These are phyloP conservation scores for Calocera viscosa DNA, from an alignment of 768 basidiomycete species.

Conservation along the genomic window DNA sequence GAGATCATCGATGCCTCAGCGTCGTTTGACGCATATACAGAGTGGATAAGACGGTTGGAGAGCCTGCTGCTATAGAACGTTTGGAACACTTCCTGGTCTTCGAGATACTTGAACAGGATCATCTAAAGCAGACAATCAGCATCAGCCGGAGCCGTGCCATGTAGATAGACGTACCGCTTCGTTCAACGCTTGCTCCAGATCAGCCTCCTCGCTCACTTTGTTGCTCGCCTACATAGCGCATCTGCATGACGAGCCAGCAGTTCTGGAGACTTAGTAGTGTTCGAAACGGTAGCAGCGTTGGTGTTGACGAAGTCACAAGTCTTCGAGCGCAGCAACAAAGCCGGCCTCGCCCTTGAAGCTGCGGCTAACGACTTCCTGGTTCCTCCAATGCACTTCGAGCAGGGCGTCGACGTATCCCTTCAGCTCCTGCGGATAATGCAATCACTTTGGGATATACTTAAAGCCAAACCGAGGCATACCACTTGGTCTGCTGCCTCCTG, in stretches of 20 bases:
- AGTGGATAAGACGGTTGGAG: slow-evolving; percentile 82
- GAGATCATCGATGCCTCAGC: slow-evolving; percentile 96
- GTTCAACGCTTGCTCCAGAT: slow-evolving; percentile 78
- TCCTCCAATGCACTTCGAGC: slow-evolving; percentile 83
- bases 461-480: slow-evolving; percentile 25
- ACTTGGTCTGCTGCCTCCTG: slow-evolving; percentile 41
- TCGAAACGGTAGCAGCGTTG: slow-evolving; percentile 76
- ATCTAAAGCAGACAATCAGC: slow-evolving; percentile 45
- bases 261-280: slow-evolving; percentile 74
- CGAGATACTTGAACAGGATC: slow-evolving; percentile 94
- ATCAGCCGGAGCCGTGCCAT: background rate
- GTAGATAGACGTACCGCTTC: slow-evolving; percentile 53
- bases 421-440: slow-evolving; percentile 43
- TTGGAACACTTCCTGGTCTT: slow-evolving; percentile 98
- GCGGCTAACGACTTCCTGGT: slow-evolving; percentile 71
- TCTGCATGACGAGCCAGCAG: slow-evolving; percentile 87
- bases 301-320: slow-evolving; percentile 88
- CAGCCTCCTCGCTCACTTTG: slow-evolving; percentile 84
- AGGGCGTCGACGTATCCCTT: slow-evolving; percentile 90
- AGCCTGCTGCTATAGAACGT: slow-evolving; percentile 93
- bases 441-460: background rate
- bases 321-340: slow-evolving; percentile 82
- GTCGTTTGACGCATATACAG: slow-evolving; percentile 87
- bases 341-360: slow-evolving; percentile 88
- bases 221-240: slow-evolving; percentile 78